Base-by-base conservation (phyloP, 2,329 filamentous ascomycete genomes). In the Sporothrix variecibatus region DNA sequence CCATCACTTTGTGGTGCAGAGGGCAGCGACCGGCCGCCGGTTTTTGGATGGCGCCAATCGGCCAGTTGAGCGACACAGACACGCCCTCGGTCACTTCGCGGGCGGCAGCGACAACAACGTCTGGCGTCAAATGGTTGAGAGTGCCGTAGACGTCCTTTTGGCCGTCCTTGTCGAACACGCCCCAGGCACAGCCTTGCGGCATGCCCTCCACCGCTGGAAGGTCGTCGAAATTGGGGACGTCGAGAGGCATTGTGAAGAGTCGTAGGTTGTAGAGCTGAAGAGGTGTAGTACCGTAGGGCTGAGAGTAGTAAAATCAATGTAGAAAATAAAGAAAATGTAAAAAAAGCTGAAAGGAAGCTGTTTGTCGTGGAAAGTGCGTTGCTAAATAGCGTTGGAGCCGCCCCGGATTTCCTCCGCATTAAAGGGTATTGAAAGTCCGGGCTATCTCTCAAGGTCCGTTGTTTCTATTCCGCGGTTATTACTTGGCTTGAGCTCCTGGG, bases 51-150 rank as follows among this genome's bases (percentile, higher is more conserved):
- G 58, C 58, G 58, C 28, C 31, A 15, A 34, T 38, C 15, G 58
- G 28, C 58, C 58, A 62, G 31, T 62, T 62, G 58, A 62, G 58
- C 58, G 31, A 62, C 58, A 62, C 31, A 1, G 58, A 62, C 28
- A 62, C 28, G 58, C 58, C 58, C 58, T 64, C 31, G 5, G 31
- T 38, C 5, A 40, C 60, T 31, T 64, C 20, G 60, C 60, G 34
- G 11, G 60, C 60, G 3, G 60, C 60, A 5, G 60, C 31, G 3
- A 8, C 9, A 7, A 40, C 34, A 17, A 64, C 34, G 34, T 62
- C 58, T 15, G 58, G 58, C 8, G 58, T 62, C 58, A 62, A 17
- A 3, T 38, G 31, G 28, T 38, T 62, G 15, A 62, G 15, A 9
- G 58, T 38, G 58, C 58, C 58, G 31, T 34, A 62, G 20, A 62